Conservation (phyloP, 2,329 filamentous ascomycete species). For the Microsporum audouinii region DNA sequence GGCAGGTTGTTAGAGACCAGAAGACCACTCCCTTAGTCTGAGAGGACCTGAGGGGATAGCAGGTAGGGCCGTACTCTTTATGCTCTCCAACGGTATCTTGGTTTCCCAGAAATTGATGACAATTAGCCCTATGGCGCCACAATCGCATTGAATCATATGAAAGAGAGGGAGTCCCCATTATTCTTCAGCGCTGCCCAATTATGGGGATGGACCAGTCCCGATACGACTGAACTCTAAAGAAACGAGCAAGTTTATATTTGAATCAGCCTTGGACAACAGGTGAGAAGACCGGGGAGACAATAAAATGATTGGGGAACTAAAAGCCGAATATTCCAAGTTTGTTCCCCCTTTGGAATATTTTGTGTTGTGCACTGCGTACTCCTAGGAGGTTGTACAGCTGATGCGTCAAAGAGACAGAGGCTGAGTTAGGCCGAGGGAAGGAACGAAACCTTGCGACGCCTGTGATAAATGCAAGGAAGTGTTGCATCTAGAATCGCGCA, state of each 20-base stretch:
- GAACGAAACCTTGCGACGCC: neutral
- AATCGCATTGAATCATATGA: neutral
- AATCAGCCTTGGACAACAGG: neutral
- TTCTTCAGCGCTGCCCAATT: neutral
- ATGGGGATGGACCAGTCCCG: neutral
- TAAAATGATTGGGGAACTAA: neutral
- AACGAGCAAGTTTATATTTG: neutral
- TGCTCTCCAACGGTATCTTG: neutral
- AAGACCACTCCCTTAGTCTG: neutral
- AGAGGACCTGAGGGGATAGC: no score
- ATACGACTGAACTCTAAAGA: neutral
- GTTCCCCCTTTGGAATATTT: neutral
- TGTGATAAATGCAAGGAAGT: neutral
- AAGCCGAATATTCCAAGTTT: neutral
- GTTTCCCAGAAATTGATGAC: neutral
- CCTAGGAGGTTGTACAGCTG: neutral
- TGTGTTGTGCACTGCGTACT: neutral
- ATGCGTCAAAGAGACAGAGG: neutral
- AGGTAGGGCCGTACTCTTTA: no score
- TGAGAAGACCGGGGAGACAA: neutral
- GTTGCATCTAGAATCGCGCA: conserved; percentile 3
- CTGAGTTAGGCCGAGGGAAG: conserved; percentile 1
- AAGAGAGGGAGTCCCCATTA: neutral
- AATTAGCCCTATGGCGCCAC: neutral
- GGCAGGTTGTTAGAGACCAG: neutral